These are phyloP conservation scores for Artemisia annua DNA, from an alignment of 129 eudicot species.

Conservation along the genomic window DNA sequence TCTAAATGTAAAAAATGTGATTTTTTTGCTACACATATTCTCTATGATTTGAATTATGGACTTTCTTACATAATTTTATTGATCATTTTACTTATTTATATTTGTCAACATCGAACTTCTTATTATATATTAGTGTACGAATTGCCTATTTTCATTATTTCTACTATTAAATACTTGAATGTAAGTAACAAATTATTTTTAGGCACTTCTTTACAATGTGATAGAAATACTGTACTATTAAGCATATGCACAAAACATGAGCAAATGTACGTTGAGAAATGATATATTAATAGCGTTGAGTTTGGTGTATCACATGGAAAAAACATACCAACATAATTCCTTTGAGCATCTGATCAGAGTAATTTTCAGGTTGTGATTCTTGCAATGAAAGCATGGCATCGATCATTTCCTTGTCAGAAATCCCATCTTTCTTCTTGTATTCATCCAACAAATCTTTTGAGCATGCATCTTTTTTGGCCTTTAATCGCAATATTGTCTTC, in stretches of 20 bases:
- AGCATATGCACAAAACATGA: background rate
- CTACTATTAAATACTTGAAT: no score
- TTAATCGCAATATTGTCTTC: slow-evolving; percentile 46
- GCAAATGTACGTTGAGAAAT: background rate
- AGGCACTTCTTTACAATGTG: background rate
- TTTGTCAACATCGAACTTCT: no score
- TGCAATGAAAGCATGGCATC: slow-evolving; percentile 47
- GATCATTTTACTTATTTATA: no score
- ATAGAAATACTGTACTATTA: background rate
- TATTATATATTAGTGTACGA: no score
- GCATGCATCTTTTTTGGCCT: slow-evolving; percentile 38
- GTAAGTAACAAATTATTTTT: no score
- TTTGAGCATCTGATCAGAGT: slow-evolving; percentile 52
- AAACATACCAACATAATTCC: slow-evolving; percentile 41
- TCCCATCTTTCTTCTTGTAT: slow-evolving; percentile 11
- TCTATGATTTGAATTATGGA: no score
- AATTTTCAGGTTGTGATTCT: slow-evolving; percentile 41
- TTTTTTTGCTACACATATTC: no score
- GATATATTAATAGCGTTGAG: background rate
- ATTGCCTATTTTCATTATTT: no score
- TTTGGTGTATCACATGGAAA: background rate
- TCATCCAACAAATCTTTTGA: slow-evolving; percentile 44
- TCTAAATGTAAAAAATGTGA: no score
- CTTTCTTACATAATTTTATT: no score
- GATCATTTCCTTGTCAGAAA: slow-evolving; percentile 36